A percentile compares a stretch with the other conserved stretches of the same genome.
Conservation (phyloP, 139 green algal genomes). For the Astrephomene gubernaculifera region DNA sequence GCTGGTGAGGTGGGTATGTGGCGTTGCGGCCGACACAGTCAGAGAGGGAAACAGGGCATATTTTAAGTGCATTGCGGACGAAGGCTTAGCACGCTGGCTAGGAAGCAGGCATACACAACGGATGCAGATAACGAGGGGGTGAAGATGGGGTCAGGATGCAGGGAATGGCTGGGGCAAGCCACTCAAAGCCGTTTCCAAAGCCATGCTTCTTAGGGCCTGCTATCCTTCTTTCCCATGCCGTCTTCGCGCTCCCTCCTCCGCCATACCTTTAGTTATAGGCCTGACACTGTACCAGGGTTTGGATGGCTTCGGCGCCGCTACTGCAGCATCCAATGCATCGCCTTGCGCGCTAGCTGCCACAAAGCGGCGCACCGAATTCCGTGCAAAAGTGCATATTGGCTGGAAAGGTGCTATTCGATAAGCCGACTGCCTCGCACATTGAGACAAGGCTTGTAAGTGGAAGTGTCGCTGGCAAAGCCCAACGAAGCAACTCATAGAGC, state of each 20-base stretch:
- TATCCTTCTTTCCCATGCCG: too few relatives aligned
- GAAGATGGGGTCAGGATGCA: too few relatives aligned
- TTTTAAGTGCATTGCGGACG: neutral
- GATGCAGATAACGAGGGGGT: neutral
- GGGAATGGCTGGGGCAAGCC: too few relatives aligned
- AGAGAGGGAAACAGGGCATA: neutral
- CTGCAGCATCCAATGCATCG: neutral
- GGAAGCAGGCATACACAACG: neutral
- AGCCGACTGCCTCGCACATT: neutral
- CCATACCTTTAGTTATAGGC: slow-evolving; percentile 52
- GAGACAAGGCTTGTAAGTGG: neutral
- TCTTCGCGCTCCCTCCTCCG: neutral
- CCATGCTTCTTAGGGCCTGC: too few relatives aligned
- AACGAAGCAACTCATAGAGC: neutral
- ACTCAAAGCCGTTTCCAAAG: too few relatives aligned
- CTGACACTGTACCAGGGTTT: slow-evolving; percentile 45
- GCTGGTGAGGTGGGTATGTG: too few relatives aligned
- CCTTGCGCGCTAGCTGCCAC: neutral
- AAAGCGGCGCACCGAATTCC: neutral
- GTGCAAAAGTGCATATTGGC: neutral
- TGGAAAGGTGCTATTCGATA: neutral
- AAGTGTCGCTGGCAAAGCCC: neutral
- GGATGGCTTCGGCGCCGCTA: neutral
- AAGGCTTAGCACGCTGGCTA: neutral
- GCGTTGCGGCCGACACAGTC: too few relatives aligned